phyloP scores from a whole-genome alignment of 257 asterid species.

The Orobanche coerulescens region DNA sequence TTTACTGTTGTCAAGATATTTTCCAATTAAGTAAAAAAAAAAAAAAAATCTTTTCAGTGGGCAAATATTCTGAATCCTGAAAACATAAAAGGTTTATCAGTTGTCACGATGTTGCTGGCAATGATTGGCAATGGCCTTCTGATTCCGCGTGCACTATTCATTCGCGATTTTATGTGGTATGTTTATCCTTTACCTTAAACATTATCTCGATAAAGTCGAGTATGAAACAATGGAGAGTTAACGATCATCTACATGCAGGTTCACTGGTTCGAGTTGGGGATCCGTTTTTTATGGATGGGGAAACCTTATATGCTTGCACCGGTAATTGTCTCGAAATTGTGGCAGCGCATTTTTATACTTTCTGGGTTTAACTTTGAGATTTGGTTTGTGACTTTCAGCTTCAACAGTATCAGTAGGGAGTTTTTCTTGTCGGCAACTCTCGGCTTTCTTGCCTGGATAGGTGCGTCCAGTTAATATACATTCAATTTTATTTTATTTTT shows the following conservation, averaged over 20 bases:
- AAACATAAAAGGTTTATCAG: constrained; percentile 80
- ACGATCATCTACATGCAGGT: constrained; percentile 47
- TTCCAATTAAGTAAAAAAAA: constrained; percentile 21
- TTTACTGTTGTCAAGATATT: constrained; percentile 15
- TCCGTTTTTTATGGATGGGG: constrained; percentile 90
- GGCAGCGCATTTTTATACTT: background rate
- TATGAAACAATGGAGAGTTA: background rate
- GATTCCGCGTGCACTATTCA: constrained; percentile 85
- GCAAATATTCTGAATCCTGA: constrained; percentile 81
- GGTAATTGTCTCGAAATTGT: constrained; percentile 34
- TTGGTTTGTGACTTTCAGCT: constrained; percentile 36
- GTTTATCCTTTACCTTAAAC: constrained; percentile 6
- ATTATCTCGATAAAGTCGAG: background rate
- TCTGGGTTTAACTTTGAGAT: constrained; percentile 1
- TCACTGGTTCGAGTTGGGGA: constrained; percentile 88
- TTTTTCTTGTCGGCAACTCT: constrained; percentile 66
- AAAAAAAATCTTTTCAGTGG: constrained; percentile 54
- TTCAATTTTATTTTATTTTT: constrained; percentile 4
- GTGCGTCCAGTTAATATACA: constrained; percentile 31
- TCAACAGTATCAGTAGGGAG: constrained; percentile 55
- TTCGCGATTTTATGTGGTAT: constrained; percentile 95
- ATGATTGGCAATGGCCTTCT: constrained; percentile 90
- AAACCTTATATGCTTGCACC: constrained; percentile 74
- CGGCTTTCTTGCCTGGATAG: constrained; percentile 63
- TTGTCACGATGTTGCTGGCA: constrained; percentile 88